Percentiles rank a stretch among this genome's conserved stretches.
phyloP scores from a whole-genome alignment of 768 basidiomycete species.

The Russula virescens region DNA sequence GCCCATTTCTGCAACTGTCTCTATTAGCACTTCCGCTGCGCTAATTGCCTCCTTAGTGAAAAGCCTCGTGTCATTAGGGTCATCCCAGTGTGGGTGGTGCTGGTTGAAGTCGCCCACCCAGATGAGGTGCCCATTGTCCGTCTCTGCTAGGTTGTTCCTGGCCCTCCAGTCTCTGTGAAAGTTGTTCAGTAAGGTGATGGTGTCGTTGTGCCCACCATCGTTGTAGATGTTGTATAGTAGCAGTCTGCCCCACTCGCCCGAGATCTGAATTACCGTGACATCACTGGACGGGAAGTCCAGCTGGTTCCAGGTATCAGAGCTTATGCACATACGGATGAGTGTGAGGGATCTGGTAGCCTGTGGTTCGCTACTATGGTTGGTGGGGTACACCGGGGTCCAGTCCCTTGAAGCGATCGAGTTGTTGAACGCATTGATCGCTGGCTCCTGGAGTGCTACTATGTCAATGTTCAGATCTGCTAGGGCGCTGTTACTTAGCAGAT shows the following conservation, averaged over 20 bases:
- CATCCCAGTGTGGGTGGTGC: not conserved
- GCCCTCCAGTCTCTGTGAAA: not conserved
- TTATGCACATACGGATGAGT: not conserved
- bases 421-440: not conserved
- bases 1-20: not conserved
- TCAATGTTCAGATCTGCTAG: fast-evolving
- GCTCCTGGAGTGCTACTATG: not conserved
- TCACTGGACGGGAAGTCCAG: not conserved
- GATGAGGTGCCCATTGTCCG: not conserved
- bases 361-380: not conserved
- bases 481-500: not conserved
- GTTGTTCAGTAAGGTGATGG: not conserved
- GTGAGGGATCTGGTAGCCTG: not conserved
- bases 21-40: not conserved
- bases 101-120: not conserved
- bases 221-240: not conserved
- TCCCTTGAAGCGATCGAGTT: not conserved
- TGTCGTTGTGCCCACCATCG: not conserved
- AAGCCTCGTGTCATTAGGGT: not conserved
- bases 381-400: not conserved
- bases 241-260: not conserved
- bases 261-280: not conserved
- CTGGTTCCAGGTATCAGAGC: not conserved
- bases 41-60: not conserved
- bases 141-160: too few species aligned